Base-by-base conservation (phyloP, 495 filamentous ascomycete species). In the Sporormia fimetaria region DNA sequence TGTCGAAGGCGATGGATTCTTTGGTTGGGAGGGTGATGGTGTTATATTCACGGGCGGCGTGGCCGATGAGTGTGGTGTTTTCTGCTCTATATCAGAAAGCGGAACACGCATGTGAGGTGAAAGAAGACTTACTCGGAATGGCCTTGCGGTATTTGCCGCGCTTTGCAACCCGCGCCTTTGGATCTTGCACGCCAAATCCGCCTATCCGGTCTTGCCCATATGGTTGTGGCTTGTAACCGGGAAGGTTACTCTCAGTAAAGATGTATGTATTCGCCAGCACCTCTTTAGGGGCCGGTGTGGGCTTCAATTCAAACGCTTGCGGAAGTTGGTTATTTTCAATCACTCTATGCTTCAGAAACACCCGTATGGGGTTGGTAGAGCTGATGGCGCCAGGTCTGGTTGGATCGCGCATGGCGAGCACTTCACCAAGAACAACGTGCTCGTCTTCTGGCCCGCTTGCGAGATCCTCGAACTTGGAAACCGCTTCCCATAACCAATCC, bases 241-340 rank as follows among this genome's bases (percentile, higher is more conserved):
- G 80, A 16, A 92, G 69, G 56, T 96, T 82, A 58, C 90, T 86
- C 61, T 96, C 87, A 11, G 80, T 81, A 55, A 96, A 96, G 27
- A 95, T 62, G 55, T 75, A 94, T 6, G 83, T 88, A 55, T 95
- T 98, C 55, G 73, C 63, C 34, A 75, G 65, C 1, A 48, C 29
- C 10, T 46, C 27, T 27, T 41, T 30, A 12, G 35, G 6, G 12
- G 40, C 27, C 1, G 21, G 3, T 9, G 21, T 29, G 2, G 20
- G 12, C 18, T 21, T 17, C 71, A 63, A 11, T 75, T 54, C 21
- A 74, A 65, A 25, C n/a, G 38, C 47, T 10, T 15, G 20, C 4
- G 47, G 47, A 2, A 53, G 38, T 9, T 36, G 21, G 5, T 33
- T 8, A 6, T 40, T 34, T 18, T 32, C 10, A 3, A 9, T 39